Evolutionary conservation across 2,329 filamentous ascomycete species (phyloP).

Genomic region (Neonectria hederae): DNA sequence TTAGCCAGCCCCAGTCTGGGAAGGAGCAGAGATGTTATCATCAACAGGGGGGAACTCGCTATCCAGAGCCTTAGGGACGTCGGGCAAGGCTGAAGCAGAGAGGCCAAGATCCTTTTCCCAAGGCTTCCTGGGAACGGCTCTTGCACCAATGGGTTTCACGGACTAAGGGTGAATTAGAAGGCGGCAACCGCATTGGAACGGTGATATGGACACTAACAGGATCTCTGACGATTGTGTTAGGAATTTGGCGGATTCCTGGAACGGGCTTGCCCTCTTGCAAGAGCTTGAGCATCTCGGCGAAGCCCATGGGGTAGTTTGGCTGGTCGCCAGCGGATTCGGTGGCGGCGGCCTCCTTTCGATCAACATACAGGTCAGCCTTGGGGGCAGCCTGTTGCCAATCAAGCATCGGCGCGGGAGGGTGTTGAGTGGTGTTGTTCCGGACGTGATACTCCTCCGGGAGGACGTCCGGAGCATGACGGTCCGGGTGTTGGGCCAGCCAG

Average conservation of each 20-base stretch:
- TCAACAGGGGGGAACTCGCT: slow-evolving; percentile 48
- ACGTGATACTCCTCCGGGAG: slow-evolving; percentile 48
- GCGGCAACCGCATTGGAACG: not conserved
- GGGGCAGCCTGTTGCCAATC: slow-evolving; percentile 63
- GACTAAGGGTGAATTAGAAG: slow-evolving; percentile 46
- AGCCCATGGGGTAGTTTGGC: slow-evolving; percentile 82
- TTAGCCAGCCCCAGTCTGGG: slow-evolving; percentile 13
- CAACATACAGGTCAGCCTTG: slow-evolving; percentile 57
- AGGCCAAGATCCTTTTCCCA: slow-evolving; percentile 74
- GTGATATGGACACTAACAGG: slow-evolving; percentile 61
- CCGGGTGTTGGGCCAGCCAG: slow-evolving; percentile 61
- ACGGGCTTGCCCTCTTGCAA: slow-evolving; percentile 85
- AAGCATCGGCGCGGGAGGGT: slow-evolving; percentile 31
- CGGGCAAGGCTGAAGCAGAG: slow-evolving; percentile 28
- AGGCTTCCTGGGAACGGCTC: slow-evolving; percentile 67
- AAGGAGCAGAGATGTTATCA: slow-evolving; percentile 20
- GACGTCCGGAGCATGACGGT: slow-evolving; percentile 48
- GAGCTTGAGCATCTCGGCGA: slow-evolving; percentile 86
- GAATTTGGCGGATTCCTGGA: slow-evolving; percentile 88
- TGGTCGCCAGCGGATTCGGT: slow-evolving; percentile 48
- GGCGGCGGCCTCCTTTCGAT: slow-evolving; percentile 44
- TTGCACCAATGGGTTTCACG: slow-evolving; percentile 58
- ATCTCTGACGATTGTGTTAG: slow-evolving; percentile 78
- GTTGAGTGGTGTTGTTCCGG: slow-evolving; percentile 17
- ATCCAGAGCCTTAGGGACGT: slow-evolving; percentile 44